Percentiles rank a stretch among this genome's conserved stretches.
Evolutionary conservation across 2,329 filamentous ascomycete genomes (phyloP).

Genomic region (Grosmannia huntii): DNA sequence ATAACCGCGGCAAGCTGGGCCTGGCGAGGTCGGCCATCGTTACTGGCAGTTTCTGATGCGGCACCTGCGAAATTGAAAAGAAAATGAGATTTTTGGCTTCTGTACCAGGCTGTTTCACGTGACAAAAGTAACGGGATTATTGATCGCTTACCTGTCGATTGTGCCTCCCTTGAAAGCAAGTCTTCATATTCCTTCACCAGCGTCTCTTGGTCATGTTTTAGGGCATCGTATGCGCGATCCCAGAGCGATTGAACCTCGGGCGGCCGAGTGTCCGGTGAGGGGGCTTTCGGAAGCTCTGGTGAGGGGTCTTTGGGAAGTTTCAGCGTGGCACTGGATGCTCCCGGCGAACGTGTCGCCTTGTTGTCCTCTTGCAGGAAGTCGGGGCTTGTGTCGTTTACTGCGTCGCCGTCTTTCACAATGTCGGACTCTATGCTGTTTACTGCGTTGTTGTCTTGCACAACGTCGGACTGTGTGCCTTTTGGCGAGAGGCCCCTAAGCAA

Average conservation of each 20-base stretch:
- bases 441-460: too few relatives aligned
- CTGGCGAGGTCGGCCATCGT: neutral
- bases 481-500: too few relatives aligned
- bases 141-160: neutral
- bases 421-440: too few relatives aligned
- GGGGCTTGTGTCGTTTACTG: too few relatives aligned
- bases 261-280: too few relatives aligned
- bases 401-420: too few relatives aligned
- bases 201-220: slow-evolving; percentile 10
- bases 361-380: too few relatives aligned
- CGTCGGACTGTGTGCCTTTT: too few relatives aligned
- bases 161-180: slow-evolving; percentile 8
- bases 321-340: neutral
- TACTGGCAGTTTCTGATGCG: neutral
- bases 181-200: slow-evolving; percentile 16
- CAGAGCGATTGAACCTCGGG: slow-evolving; percentile 13
- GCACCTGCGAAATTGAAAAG: neutral
- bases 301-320: neutral
- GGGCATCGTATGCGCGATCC: slow-evolving; percentile 17
- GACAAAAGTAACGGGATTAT: neutral
- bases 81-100: neutral
- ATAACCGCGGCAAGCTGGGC: slow-evolving; percentile 9
- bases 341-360: too few relatives aligned
- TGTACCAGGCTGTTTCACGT: neutral
- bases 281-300: neutral